Conservation (phyloP, 2,329 filamentous ascomycete genomes). For the Aspergillus sp. region DNA sequence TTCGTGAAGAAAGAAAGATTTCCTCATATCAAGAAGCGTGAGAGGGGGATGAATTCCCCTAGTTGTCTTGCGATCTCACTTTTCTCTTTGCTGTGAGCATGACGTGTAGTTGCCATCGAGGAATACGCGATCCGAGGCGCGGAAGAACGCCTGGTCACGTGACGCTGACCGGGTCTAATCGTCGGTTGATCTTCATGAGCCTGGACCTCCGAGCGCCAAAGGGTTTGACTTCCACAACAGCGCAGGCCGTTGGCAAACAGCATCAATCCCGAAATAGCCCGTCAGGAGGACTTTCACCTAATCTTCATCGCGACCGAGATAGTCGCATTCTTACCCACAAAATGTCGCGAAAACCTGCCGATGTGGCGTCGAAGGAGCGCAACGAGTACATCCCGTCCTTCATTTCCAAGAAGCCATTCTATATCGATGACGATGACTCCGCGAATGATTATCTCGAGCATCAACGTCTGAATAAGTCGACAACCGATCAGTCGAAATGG, state of each 20-base stretch:
- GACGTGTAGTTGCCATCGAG: constrained; percentile 11
- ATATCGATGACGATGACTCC: constrained; percentile 74
- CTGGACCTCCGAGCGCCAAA: constrained; percentile 3
- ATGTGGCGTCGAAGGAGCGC: constrained; percentile 71
- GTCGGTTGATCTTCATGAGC: constrained; percentile 11
- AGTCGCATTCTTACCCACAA: not conserved
- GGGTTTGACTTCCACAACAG: not conserved
- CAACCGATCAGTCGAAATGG: constrained; percentile 76
- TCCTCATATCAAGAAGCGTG: constrained; percentile 5
- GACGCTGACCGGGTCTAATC: constrained; percentile 3
- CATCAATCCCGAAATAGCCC: not conserved
- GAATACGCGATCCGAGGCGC: constrained; percentile 20
- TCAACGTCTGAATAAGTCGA: constrained; percentile 76
- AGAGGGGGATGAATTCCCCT: not conserved
- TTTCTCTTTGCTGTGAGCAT: constrained; percentile 2
- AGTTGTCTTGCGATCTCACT: constrained; percentile 2
- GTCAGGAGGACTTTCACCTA: not conserved
- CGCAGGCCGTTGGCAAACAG: not conserved
- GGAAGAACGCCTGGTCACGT: constrained; percentile 33
- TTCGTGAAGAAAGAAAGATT: constrained; percentile 10
- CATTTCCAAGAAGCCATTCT: constrained; percentile 98
- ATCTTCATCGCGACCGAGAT: not conserved
- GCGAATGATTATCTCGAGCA: constrained; percentile 91
- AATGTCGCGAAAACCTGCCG: constrained; percentile 50
- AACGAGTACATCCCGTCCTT: constrained; percentile 98